Percentiles rank a stretch among this genome's conserved stretches.
Evolutionary conservation across 306 rosid species (phyloP).

Genomic region (Citrullus amarus): DNA sequence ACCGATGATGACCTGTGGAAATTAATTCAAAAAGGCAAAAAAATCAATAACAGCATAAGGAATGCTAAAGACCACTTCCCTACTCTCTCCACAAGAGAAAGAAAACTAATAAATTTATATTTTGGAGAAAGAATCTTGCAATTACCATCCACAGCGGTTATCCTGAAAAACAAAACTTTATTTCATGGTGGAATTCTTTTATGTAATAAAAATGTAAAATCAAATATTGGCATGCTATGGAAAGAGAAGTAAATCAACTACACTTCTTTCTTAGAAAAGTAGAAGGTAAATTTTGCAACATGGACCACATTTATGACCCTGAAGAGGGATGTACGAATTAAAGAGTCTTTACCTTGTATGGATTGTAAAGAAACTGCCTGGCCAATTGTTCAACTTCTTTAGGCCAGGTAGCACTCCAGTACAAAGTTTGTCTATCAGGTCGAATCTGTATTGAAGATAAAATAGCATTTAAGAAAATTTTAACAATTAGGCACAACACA

Average conservation of each 20-base stretch:
- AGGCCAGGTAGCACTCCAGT: slow-evolving; percentile 99
- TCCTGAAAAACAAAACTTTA: background rate
- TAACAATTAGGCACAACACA: background rate
- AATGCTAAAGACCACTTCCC: background rate
- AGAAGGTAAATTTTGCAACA: background rate
- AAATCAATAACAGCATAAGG: background rate
- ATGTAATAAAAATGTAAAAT: background rate
- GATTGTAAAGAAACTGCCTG: slow-evolving; percentile 77
- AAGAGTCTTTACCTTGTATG: slow-evolving; percentile 60
- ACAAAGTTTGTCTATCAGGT: slow-evolving; percentile 88
- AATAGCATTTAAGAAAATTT: background rate
- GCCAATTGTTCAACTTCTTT: slow-evolving; percentile 93
- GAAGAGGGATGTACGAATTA: background rate
- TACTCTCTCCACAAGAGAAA: background rate
- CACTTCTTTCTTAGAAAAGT: background rate
- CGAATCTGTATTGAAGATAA: slow-evolving; percentile 46
- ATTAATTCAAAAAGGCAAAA: background rate
- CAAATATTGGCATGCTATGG: background rate
- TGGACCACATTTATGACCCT: background rate
- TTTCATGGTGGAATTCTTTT: background rate
- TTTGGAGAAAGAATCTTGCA: background rate
- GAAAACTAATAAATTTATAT: background rate
- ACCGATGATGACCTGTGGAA: slow-evolving; percentile 75
- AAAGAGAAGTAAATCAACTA: background rate
- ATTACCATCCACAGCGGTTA: background rate